phyloP scores from a whole-genome alignment of 495 filamentous ascomycete genomes.

The Lasiosphaeriaceae sp. region DNA sequence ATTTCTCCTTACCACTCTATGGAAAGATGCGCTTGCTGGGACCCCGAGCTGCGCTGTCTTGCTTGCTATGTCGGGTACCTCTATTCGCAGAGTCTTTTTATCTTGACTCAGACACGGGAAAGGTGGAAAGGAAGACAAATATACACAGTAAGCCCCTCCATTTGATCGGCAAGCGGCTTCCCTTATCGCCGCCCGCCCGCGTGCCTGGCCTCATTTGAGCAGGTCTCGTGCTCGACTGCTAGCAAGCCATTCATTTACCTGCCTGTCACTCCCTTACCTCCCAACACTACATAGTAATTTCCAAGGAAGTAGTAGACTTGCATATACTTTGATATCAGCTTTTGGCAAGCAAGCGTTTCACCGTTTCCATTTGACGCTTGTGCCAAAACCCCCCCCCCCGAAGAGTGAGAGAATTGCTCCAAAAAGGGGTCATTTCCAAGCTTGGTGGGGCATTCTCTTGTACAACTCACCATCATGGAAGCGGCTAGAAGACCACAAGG shows the following conservation, averaged over 20 bases:
- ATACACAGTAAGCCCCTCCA: constrained; percentile 13
- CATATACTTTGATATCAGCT: too few species aligned
- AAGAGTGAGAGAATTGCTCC: too few species aligned
- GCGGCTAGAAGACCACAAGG: constrained; percentile 19
- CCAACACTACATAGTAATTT: too few species aligned
- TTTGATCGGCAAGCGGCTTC: constrained; percentile 1
- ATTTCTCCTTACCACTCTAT: too few species aligned
- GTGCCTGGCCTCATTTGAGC: constrained; percentile 1
- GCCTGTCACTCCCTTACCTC: too few species aligned
- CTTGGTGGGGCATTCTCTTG: background rate
- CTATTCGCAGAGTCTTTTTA: background rate
- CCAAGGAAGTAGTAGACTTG: too few species aligned
- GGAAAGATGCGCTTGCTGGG: too few species aligned
- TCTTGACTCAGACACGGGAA: background rate
- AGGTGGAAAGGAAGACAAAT: too few species aligned
- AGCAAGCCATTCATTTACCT: too few species aligned
- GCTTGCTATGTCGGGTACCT: background rate
- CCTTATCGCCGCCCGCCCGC: constrained; percentile 8
- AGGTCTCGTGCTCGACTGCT: background rate
- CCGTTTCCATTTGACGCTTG: too few species aligned
- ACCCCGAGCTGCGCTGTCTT: background rate
- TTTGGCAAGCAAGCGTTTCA: too few species aligned
- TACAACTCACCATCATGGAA: constrained; percentile 14
- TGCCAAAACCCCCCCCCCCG: too few species aligned
- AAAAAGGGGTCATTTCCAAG: background rate